These are phyloP conservation scores for Aspergillus jensenii DNA, from an alignment of 2,329 filamentous ascomycete genomes.

Conservation along the genomic window DNA sequence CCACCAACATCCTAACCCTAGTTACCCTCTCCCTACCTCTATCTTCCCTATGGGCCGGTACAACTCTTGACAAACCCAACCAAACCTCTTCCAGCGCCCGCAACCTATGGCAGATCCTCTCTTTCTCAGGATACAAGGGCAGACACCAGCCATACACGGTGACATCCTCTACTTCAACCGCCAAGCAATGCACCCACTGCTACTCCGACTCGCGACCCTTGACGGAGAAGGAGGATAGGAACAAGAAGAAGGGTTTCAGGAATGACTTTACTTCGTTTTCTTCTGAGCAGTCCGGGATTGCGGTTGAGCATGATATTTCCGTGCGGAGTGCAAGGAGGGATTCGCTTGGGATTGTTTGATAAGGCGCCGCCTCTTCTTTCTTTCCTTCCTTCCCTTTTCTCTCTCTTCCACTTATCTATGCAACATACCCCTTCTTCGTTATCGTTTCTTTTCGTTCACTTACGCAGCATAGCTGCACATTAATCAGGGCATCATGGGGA, in stretches of 20 bases:
- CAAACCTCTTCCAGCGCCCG: conserved; percentile 12
- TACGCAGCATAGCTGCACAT: not conserved
- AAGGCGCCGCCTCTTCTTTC: not conserved
- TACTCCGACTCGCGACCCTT: conserved; percentile 24
- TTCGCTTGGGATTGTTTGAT: conserved; percentile 4
- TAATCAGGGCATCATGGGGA: not conserved
- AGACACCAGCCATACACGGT: conserved; percentile 15
- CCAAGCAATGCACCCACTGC: conserved; percentile 26
- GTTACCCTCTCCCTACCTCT: conserved; percentile 65
- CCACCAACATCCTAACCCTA: conserved; percentile 56
- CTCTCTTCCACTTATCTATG: too few species aligned
- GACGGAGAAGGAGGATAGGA: conserved; percentile 9
- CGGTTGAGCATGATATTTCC: conserved; percentile 32
- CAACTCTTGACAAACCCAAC: conserved; percentile 29
- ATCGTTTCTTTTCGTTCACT: not conserved
- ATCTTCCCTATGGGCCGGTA: conserved; percentile 64
- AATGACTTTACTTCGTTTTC: conserved; percentile 5
- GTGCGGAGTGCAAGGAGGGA: conserved; percentile 21
- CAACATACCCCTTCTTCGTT: not conserved
- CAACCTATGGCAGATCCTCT: conserved; percentile 30
- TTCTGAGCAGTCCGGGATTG: conserved; percentile 23
- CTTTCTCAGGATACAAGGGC: conserved; percentile 15
- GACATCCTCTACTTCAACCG: conserved; percentile 15
- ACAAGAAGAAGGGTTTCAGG: not conserved
- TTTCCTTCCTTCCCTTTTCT: not conserved